phyloP scores from a whole-genome alignment of 768 basidiomycete genomes.

The Podaxis sp. region DNA sequence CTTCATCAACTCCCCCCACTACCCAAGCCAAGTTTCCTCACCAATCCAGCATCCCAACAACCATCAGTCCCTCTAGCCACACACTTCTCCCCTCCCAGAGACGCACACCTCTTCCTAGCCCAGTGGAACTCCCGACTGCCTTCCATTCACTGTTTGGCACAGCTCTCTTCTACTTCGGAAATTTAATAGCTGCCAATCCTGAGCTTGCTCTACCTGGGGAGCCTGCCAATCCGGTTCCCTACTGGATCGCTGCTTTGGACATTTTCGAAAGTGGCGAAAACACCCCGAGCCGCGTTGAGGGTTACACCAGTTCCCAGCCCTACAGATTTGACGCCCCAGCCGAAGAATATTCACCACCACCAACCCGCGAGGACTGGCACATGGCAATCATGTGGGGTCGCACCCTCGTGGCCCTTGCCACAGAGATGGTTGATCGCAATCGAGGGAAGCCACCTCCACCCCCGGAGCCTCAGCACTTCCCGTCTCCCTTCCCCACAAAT shows the following conservation, averaged over 20 bases:
- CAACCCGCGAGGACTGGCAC: conserved; percentile 59
- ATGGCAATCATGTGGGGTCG: conserved; percentile 69
- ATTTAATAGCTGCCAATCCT: conserved; percentile 51
- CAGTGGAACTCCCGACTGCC: conserved; percentile 55
- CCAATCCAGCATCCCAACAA: background rate
- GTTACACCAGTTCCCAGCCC: background rate
- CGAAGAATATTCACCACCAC: conserved; percentile 11
- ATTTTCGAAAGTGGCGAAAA: conserved; percentile 70
- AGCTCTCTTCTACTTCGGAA: conserved; percentile 62
- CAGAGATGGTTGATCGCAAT: conserved; percentile 41
- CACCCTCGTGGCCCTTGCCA: conserved; percentile 58
- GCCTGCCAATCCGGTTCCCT: conserved; percentile 46
- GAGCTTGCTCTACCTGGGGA: conserved; percentile 53
- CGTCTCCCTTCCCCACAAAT: conserved; percentile 14
- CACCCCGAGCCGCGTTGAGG: conserved; percentile 32
- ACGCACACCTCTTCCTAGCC: conserved; percentile 28
- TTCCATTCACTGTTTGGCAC: conserved; percentile 68
- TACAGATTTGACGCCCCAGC: background rate
- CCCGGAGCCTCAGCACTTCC: background rate
- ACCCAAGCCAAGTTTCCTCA: background rate
- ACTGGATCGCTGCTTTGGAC: conserved; percentile 70
- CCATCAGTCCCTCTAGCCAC: background rate
- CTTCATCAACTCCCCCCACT: conserved; percentile 16
- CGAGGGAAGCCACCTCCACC: conserved; percentile 15
- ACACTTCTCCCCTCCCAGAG: conserved; percentile 11